Base-by-base conservation (phyloP, 2,329 filamentous ascomycete species). In the Aspergillus aculeatinus region DNA sequence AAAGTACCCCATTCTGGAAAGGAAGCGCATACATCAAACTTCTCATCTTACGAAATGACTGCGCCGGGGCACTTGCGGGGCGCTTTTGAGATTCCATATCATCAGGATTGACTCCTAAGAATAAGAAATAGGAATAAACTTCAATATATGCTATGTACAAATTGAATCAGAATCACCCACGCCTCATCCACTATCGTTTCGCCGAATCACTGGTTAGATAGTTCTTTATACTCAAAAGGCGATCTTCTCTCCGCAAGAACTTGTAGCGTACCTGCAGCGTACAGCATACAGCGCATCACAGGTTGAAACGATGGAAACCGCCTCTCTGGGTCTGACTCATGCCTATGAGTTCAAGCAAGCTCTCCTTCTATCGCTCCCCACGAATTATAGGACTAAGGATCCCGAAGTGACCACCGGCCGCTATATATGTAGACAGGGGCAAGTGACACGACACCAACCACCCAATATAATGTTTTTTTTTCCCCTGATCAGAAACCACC, bases 101-200 rank as follows among this genome's bases (percentile, higher is more conserved):
- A 44, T 44, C 39, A 44, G 39, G 39, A 44, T 19, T 16, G 39
- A n/a, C 2, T 44, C 39, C 39, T 19, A 1, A n/a, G 3, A 44
- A 44, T 16, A 19, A 9, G 16, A 44, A 4, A 44, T 19, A 44
- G 47, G 21, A 31, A 48, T 35, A 27, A 23, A 21, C n/a, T 19
- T 21, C 52, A 21, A 21, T 47, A 29, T 33, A 51, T 33, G 55
- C 55, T 48, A 42, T 57, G 50, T 57, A 48, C 55, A 50, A 51
- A 9, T 10, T 44, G 16, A 19, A 44, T 35, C 33, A 6, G 33
- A 35, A 35, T 16, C 16, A 7, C n/a, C 39, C 5, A 44, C 16
- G 16, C 39, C 14, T 10, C 14, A 19, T 5, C 14, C 14, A 44
- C 6, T 16, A 44, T 7, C 16, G 6, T 44, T 2, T 44, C 3